Base-by-base conservation (phyloP, 805 yeast species). In the Nakazawaea laoshanensis region DNA sequence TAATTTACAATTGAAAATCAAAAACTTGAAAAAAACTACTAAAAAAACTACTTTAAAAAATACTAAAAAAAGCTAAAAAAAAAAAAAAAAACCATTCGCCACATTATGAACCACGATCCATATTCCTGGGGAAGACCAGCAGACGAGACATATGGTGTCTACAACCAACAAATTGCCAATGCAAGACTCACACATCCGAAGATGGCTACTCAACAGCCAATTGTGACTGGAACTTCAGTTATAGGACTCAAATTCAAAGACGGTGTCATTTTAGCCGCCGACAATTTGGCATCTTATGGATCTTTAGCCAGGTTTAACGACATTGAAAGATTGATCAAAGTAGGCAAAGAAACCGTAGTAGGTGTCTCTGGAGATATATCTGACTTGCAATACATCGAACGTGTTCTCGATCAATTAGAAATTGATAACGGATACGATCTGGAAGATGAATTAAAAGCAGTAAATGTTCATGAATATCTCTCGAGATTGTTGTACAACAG, bases 201-300 rank as follows among this genome's bases (percentile, higher is more conserved):
- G 36, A 74, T 77, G 77, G 79, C 84, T 56, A 89, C 98, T 3
- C 95, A 85, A 55, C 86, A 78, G 52, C 99, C 99, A 30, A 81
- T 84, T 44, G 85, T 92, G 39, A 92, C 99, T 10, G 97, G 98
- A 52, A 85, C 97, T 1, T 86, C 96, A 22, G 98, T 92, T 15
- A 68, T 92, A 46, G 94, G 92, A 7, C 70, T 89, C 58, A 92
- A 88, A 60, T 92, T 78, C 64, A 66, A 83, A 42, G 82, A 81
- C 45, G 99, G 99, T 24, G 78, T 92, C 29, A 74, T 92, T 24
- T 67, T 92, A 58, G 97, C 99, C 2, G 96, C 98, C 4, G 99
- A 92, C 55, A 84, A 84, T 48, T 61, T 89, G 57, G 95, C 81
- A 16, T 80, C 96, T 0, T 92, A 89, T 53, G 99, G 99, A 0